Conservation (phyloP, 768 basidiomycete genomes). For the Lentinula guzmanii region DNA sequence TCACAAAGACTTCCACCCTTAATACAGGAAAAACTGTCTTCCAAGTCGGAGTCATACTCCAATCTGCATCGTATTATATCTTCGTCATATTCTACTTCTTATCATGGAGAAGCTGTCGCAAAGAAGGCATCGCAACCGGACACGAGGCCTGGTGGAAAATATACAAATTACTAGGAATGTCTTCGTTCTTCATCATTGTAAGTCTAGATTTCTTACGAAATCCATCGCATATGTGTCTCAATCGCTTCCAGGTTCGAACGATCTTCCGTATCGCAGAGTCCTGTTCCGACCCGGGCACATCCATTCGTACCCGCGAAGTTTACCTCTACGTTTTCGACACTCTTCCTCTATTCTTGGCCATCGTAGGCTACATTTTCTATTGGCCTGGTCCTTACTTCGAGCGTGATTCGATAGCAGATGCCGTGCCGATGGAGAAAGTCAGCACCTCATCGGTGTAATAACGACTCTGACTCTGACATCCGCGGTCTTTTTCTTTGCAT, state of each 20-base stretch:
- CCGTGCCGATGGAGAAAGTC: neutral
- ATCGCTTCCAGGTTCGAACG: conserved; percentile 17
- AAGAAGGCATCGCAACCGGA: conserved; percentile 4
- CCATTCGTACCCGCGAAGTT: conserved; percentile 5
- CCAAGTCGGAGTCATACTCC: conserved; percentile 18
- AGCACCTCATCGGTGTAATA: neutral
- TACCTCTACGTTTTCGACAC: conserved; percentile 24
- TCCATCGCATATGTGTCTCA: neutral
- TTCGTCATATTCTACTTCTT: conserved; percentile 13
- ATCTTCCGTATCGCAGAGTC: conserved; percentile 23
- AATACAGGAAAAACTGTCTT: conserved; percentile 13
- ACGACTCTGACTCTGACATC: no score
- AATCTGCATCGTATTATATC: conserved; percentile 17
- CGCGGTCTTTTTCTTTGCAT: neutral
- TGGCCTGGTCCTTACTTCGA: conserved; percentile 22
- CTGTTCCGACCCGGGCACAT: conserved; percentile 16
- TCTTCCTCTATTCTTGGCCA: conserved; percentile 20
- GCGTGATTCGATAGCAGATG: neutral
- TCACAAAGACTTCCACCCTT: conserved; percentile 3
- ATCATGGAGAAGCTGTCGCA: conserved; percentile 11
- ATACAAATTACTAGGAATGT: conserved; percentile 17
- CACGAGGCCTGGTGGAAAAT: conserved; percentile 14
- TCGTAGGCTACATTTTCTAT: conserved; percentile 14
- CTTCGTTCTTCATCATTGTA: conserved; percentile 19
- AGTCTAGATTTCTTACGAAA: neutral